These are phyloP conservation scores for Gossypioides kirkii DNA, from an alignment of 345 rosid species.

Conservation along the genomic window DNA sequence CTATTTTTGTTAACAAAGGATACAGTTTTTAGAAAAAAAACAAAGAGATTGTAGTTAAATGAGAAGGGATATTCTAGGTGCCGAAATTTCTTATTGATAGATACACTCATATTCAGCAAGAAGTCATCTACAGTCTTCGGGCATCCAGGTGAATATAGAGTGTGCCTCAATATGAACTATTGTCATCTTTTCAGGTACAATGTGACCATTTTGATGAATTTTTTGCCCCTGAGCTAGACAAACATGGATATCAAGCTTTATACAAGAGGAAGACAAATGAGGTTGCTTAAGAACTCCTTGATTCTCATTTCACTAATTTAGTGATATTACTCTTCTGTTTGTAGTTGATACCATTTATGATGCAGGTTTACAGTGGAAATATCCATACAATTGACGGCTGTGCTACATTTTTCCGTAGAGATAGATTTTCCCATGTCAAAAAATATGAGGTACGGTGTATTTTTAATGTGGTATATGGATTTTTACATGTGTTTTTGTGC, in stretches of 20 bases:
- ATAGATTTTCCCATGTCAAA: slow-evolving; percentile 94
- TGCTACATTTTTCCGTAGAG: slow-evolving; percentile 92
- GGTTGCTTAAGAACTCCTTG: slow-evolving; percentile 35
- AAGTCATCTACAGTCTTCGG: background rate
- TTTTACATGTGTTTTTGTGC: slow-evolving; percentile 15
- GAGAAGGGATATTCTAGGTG: background rate
- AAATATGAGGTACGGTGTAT: slow-evolving; percentile 75
- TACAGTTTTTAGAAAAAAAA: background rate
- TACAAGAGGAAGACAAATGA: slow-evolving; percentile 88
- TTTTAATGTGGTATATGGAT: background rate
- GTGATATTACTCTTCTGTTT: background rate
- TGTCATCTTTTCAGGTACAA: slow-evolving; percentile 62
- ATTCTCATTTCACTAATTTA: background rate
- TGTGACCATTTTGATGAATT: slow-evolving; percentile 87
- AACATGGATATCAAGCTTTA: slow-evolving; percentile 89
- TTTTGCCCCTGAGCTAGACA: slow-evolving; percentile 87
- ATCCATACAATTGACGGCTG: slow-evolving; percentile 70
- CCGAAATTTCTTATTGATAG: background rate
- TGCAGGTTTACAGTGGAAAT: slow-evolving; percentile 71
- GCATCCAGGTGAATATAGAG: background rate
- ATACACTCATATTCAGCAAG: background rate
- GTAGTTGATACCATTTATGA: background rate
- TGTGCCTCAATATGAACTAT: background rate
- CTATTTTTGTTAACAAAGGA: background rate
- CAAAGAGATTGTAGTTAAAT: background rate